Percentiles rank a stretch among this genome's conserved stretches.
Evolutionary conservation across 306 rosid genomes (phyloP).

Genomic region (Quercus glauca): DNA sequence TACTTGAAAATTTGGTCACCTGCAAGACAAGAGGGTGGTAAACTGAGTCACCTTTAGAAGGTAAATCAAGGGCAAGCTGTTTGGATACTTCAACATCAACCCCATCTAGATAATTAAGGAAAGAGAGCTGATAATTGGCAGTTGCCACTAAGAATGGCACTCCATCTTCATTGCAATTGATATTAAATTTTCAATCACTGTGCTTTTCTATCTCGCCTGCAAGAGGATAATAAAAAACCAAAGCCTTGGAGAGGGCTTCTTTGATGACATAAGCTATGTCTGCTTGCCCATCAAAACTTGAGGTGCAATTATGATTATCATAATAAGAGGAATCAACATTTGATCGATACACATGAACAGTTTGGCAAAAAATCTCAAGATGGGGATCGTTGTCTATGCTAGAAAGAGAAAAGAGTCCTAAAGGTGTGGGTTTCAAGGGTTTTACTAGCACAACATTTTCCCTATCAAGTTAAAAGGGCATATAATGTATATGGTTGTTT

Average conservation of each 20-base stretch:
- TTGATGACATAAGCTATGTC: slow-evolving; percentile 33
- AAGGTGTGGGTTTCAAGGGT: slow-evolving; percentile 15
- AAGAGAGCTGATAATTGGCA: slow-evolving; percentile 36
- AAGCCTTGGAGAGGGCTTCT: slow-evolving; percentile 42
- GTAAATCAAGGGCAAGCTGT: slow-evolving; percentile 23
- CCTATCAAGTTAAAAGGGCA: background rate
- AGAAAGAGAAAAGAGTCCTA: slow-evolving; percentile 11
- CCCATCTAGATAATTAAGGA: slow-evolving; percentile 38
- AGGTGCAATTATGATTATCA: background rate
- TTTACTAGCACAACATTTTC: slow-evolving; percentile 10
- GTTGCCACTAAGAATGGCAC: slow-evolving; percentile 43
- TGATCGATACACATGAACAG: background rate
- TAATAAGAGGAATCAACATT: background rate
- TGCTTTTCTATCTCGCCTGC: slow-evolving; percentile 29
- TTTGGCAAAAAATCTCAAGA: slow-evolving; percentile 1
- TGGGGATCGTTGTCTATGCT: slow-evolving; percentile 2
- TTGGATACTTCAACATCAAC: slow-evolving; percentile 29
- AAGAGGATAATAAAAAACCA: slow-evolving; percentile 42
- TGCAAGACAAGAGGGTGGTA: slow-evolving; percentile 32
- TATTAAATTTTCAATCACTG: slow-evolving; percentile 30
- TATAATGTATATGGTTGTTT: background rate
- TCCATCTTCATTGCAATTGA: slow-evolving; percentile 40
- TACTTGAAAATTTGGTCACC: slow-evolving; percentile 43
- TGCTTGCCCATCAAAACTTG: background rate
- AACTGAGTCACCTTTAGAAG: slow-evolving; percentile 19